phyloP scores from a whole-genome alignment of 371 early-diverging fungal species.

The Haplosporangium sp. region DNA sequence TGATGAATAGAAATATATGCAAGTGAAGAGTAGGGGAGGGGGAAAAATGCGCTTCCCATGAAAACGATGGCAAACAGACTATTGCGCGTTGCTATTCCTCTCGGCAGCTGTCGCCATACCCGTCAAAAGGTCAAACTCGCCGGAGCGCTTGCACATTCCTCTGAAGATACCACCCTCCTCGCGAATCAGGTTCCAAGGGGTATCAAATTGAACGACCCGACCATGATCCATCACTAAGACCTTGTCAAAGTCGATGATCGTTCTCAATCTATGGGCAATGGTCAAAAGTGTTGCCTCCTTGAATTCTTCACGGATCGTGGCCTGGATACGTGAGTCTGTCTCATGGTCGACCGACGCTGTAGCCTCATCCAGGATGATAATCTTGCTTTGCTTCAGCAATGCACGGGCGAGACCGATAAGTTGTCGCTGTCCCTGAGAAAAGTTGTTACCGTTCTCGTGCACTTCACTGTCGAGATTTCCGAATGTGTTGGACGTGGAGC shows the following conservation, averaged over 20 bases:
- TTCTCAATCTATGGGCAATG: slow-evolving; percentile 85
- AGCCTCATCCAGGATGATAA: slow-evolving; percentile 91
- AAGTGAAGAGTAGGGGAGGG: background rate
- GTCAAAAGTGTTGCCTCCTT: slow-evolving; percentile 71
- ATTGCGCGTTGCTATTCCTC: slow-evolving; percentile 4
- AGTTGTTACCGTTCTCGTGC: slow-evolving; percentile 79
- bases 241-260: slow-evolving; percentile 90
- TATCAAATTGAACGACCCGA: slow-evolving; percentile 79
- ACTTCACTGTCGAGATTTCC: slow-evolving; percentile 72
- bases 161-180: slow-evolving; percentile 66
- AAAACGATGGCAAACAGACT: no score
- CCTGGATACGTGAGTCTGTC: slow-evolving; percentile 77
- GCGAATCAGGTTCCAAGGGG: slow-evolving; percentile 68
- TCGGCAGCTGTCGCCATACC: slow-evolving; percentile 52
- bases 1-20: slow-evolving; percentile 2
- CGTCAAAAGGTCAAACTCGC: slow-evolving; percentile 63
- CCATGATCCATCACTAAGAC: slow-evolving; percentile 89
- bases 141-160: slow-evolving; percentile 76
- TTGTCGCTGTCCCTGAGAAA: slow-evolving; percentile 91
- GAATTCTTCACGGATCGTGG: slow-evolving; percentile 82
- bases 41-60: background rate
- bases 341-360: slow-evolving; percentile 81
- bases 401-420: slow-evolving; percentile 90
- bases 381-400: slow-evolving; percentile 74
- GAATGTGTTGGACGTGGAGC: slow-evolving; percentile 53